Conservation (phyloP, 805 yeast genomes). For the Ogataea chonburiensis region DNA sequence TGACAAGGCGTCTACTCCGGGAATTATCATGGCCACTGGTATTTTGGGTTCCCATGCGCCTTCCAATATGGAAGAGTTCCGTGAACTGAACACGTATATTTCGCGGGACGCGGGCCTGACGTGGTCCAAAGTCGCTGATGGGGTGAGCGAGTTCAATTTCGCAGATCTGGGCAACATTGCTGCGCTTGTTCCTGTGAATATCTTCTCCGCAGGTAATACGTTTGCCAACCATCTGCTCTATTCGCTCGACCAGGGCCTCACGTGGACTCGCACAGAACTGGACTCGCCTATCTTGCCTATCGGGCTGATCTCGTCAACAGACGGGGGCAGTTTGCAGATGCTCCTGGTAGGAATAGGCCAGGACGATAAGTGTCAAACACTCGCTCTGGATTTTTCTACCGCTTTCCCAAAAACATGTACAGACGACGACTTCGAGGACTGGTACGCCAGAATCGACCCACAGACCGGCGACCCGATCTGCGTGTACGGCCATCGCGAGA, state of each 20-base stretch:
- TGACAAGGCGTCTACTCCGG: slow-evolving; percentile 50
- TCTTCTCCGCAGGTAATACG: slow-evolving; percentile 1
- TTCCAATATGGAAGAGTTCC: slow-evolving; percentile 10
- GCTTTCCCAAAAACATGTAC: slow-evolving; percentile 49
- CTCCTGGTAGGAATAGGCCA: slow-evolving; percentile 43
- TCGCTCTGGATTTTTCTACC: slow-evolving; percentile 52
- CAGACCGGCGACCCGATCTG: slow-evolving; percentile 44
- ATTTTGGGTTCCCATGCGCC: slow-evolving; percentile 64
- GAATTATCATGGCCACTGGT: slow-evolving; percentile 65
- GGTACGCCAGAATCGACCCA: slow-evolving; percentile 49
- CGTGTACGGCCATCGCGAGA: slow-evolving; percentile 66
- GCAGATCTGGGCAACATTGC: slow-evolving; percentile 81
- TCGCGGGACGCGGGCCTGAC: slow-evolving; percentile 78
- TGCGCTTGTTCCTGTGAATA: slow-evolving; percentile 49
- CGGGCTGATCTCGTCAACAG: slow-evolving; percentile 48
- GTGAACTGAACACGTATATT: slow-evolving; percentile 48
- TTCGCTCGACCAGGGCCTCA: slow-evolving; percentile 70
- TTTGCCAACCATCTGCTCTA: slow-evolving; percentile 35
- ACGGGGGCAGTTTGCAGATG: slow-evolving; percentile 66
- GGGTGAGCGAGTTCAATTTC: slow-evolving; percentile 53
- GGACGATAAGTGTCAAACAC: slow-evolving; percentile 25
- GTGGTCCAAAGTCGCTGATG: slow-evolving; percentile 59
- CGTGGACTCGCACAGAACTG: slow-evolving; percentile 57
- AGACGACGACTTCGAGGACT: slow-evolving; percentile 60
- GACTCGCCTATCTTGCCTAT: slow-evolving; percentile 35